These are phyloP conservation scores for Mycena citricolor DNA, from an alignment of 1,284 basidiomycete species.

Conservation along the genomic window DNA sequence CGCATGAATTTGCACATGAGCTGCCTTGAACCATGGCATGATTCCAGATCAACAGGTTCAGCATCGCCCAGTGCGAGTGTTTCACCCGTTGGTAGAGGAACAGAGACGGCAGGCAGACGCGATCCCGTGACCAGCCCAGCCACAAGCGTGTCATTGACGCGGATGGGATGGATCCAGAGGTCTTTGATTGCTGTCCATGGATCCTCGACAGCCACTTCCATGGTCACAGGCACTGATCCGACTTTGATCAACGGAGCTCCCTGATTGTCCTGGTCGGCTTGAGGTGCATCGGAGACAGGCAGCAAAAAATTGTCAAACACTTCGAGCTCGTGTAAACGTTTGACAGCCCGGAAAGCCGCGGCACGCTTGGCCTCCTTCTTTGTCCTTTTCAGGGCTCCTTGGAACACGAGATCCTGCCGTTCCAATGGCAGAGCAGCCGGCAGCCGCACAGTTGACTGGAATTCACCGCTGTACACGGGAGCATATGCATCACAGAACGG, in stretches of 20 bases:
- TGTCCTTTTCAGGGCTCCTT: constrained; percentile 56
- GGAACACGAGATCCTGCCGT: constrained; percentile 48
- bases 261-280: constrained; percentile 54
- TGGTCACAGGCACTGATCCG: constrained; percentile 46
- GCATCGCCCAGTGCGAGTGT: no score
- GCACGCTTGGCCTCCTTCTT: constrained; percentile 81
- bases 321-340: constrained; percentile 61
- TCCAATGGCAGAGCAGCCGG: constrained; percentile 68
- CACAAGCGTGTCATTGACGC: constrained; percentile 45
- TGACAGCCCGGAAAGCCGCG: constrained; percentile 75
- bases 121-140: constrained; percentile 67
- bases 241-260: constrained; percentile 44
- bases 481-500: constrained; percentile 57
- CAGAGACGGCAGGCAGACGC: constrained; percentile 44
- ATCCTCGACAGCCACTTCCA: constrained; percentile 56
- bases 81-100: constrained; percentile 40
- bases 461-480: constrained; percentile 65
- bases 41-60: constrained; percentile 37
- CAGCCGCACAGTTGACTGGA: constrained; percentile 55
- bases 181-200: constrained; percentile 61
- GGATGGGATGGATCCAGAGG: constrained; percentile 62
- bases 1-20: constrained; percentile 64
- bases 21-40: constrained; percentile 41
- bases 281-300: constrained; percentile 49
- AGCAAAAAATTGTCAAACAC: constrained; percentile 80